phyloP scores from a whole-genome alignment of 2,329 filamentous ascomycete genomes.

The Pestalotiopsis sp. region DNA sequence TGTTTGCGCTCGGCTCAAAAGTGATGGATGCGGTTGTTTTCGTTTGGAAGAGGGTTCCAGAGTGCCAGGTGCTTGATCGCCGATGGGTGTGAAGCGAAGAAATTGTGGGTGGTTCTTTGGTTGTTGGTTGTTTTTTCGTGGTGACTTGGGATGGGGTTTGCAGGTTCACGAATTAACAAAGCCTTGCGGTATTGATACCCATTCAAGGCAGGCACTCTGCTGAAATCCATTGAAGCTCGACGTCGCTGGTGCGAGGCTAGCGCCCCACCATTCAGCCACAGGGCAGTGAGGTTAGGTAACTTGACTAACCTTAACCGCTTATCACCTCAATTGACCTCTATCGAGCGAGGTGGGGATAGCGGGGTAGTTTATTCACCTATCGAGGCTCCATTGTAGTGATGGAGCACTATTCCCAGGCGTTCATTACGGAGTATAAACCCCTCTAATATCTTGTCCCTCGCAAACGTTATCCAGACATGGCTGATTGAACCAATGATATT shows the following conservation, averaged over 20 bases:
- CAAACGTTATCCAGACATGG: neutral
- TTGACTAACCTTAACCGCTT: conserved; percentile 4
- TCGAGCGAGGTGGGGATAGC: conserved; percentile 6
- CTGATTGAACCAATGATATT: neutral
- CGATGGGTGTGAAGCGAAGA: too few relatives aligned
- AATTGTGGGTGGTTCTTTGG: neutral
- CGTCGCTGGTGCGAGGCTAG: neutral
- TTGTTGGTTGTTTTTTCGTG: neutral
- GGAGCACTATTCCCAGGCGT: neutral
- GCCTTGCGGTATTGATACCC: neutral
- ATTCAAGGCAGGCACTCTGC: neutral
- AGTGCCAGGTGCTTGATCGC: too few relatives aligned
- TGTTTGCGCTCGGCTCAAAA: too few relatives aligned
- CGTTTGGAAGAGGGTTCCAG: too few relatives aligned
- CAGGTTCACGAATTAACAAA: neutral
- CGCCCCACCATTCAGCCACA: conserved; percentile 5
- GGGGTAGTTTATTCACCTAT: conserved; percentile 2
- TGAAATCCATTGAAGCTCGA: neutral
- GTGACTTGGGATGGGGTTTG: neutral
- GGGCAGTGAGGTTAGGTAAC: neutral
- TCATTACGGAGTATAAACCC: neutral
- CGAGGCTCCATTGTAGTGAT: neutral
- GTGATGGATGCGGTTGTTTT: too few relatives aligned
- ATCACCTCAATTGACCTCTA: conserved; percentile 7
- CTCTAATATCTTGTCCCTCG: neutral